phyloP scores from a whole-genome alignment of 331 rosid species.

The Malus hybrid region DNA sequence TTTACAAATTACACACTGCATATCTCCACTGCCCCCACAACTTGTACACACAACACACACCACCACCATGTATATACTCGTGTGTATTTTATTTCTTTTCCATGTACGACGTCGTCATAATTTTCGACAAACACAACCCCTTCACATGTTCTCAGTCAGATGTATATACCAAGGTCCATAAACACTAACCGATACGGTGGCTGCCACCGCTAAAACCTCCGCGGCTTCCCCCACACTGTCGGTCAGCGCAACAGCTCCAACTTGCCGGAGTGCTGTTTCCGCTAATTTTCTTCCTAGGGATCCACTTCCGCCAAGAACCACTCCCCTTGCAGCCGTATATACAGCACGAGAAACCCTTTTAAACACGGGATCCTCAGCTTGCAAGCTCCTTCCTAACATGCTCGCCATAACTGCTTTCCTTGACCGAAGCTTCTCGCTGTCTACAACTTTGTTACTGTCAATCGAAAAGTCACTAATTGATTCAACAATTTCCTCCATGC shows the following conservation, averaged over 20 bases:
- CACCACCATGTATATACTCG: conserved; percentile 38
- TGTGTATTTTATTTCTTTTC: conserved; percentile 19
- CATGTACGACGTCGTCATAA: not conserved
- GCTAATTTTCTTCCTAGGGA: conserved; percentile 57
- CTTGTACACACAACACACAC: not conserved
- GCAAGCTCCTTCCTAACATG: conserved; percentile 75
- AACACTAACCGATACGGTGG: conserved; percentile 63
- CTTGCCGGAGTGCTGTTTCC: conserved; percentile 59
- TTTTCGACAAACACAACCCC: not conserved
- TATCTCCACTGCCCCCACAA: too few relatives aligned
- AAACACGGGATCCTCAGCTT: conserved; percentile 79
- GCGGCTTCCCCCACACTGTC: conserved; percentile 69
- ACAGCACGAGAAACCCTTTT: conserved; percentile 66
- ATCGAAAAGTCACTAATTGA: conserved; percentile 36
- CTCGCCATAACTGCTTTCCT: conserved; percentile 56
- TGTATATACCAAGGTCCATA: conserved; percentile 76
- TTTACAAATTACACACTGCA: not conserved
- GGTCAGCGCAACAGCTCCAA: conserved; percentile 54
- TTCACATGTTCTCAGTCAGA: conserved; percentile 34
- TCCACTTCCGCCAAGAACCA: conserved; percentile 70
- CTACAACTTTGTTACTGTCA: conserved; percentile 21
- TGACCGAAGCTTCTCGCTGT: conserved; percentile 29
- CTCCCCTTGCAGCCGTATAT: conserved; percentile 58
- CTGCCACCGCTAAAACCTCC: conserved; percentile 64
- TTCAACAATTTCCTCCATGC: conserved; percentile 57